Evolutionary conservation across 1,284 basidiomycete species (phyloP), one percentile per base, ranked within the genome.

Genomic region (Porodaedalea pini): DNA sequence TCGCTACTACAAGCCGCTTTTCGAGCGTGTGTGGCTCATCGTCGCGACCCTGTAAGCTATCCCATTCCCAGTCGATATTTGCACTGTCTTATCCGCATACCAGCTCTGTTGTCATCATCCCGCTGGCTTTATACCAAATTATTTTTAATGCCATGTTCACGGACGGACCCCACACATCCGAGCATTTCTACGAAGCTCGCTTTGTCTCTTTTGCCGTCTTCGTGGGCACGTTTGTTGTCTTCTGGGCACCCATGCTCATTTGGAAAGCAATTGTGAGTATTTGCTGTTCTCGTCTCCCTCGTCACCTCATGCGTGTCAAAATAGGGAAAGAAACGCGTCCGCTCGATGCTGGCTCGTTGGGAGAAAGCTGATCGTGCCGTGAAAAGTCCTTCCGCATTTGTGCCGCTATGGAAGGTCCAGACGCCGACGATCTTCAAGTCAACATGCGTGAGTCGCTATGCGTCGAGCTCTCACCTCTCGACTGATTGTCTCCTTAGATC

Each of bases 241-340:
- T 81, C 64, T 69, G 70, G 51, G 36, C 69, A 1, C 82, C 82
- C 2, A 66, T 81, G 47, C 51, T 73, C 44, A 54, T 75, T 23
- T 83, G 80, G 80, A 83, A 83, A 63, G 69, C 66, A 21, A 63
- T 72, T 37, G 79, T 79, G 34, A 48, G 75, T 72, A 19, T 13
- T 34, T 34, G 32, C n/a, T n/a, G n/a, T n/a, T n/a, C n/a, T n/a
- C n/a, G 21, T 48, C 43, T 37, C n/a, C n/a, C n/a, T 8, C n/a
- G 11, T 21, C 15, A 13, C 4, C 19, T n/a, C 8, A 3, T 32
- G 3, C 13, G 32, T 34, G 32, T 19, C 36, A 29, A 32, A 57
- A 15, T 54, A 81, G 80, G 82, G 82, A 29, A 75, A 72, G 61
- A 64, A 65, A 23, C 71, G 73, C 29, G 71, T 79, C 34, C 74